Percentiles rank a stretch among this genome's conserved stretches.
phyloP scores from a whole-genome alignment of 768 basidiomycete species.

The Calocybe indica region DNA sequence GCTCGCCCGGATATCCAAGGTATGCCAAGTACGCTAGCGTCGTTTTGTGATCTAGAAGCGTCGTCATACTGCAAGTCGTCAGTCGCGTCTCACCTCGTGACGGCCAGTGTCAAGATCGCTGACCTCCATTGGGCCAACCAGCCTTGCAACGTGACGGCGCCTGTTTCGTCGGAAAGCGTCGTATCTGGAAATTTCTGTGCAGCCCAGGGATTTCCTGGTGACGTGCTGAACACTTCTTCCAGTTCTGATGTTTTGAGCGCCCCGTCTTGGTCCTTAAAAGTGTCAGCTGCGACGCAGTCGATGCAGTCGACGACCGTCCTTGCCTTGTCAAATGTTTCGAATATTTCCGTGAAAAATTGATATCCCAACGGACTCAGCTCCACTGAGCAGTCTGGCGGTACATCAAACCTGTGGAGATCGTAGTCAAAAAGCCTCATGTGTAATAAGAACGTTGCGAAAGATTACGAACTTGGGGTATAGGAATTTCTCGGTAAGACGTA shows the following conservation, averaged over 20 bases:
- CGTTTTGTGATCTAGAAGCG: conserved; percentile 86
- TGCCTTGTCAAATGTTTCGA: conserved; percentile 93
- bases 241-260: conserved; percentile 81
- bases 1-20: conserved; percentile 80
- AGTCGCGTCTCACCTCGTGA: not conserved
- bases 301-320: not conserved
- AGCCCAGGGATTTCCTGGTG: conserved; percentile 96
- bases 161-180: conserved; percentile 79
- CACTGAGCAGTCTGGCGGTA: conserved; percentile 89
- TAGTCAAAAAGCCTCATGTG: conserved; percentile 4
- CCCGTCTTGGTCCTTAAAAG: conserved; percentile 83
- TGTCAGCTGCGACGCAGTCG: not conserved
- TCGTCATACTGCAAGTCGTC: conserved; percentile 74
- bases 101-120: conserved; percentile 9
- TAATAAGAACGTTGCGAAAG: not conserved
- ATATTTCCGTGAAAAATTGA: conserved; percentile 95
- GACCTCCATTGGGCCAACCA: conserved; percentile 99
- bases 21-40: conserved; percentile 95
- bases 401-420: conserved; percentile 68
- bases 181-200: conserved; percentile 89
- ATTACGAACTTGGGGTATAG: conserved; percentile 76
- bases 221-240: conserved; percentile 86
- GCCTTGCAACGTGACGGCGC: conserved; percentile 91
- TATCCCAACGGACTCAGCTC: conserved; percentile 93
- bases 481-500: conserved; percentile 84